A percentile compares a stretch with the other conserved stretches of the same genome.
Evolutionary conservation across 768 basidiomycete species (phyloP).

Genomic region (Mycena rebaudengoi): DNA sequence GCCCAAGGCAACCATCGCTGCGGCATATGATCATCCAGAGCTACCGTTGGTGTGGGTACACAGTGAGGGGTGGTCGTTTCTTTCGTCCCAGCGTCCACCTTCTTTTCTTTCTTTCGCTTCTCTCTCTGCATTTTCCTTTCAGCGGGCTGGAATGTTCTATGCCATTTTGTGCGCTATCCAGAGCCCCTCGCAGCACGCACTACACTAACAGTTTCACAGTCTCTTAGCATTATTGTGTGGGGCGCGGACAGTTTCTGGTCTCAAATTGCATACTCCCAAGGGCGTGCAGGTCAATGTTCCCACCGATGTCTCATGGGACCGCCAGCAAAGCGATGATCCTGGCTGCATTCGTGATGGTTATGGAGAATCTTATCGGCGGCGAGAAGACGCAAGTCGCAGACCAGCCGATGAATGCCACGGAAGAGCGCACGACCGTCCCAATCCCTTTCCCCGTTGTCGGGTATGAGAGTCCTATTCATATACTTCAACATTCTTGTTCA

Average conservation of each 20-base stretch:
- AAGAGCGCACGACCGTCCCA: neutral
- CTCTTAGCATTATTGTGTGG: slow-evolving; percentile 16
- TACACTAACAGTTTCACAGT: neutral
- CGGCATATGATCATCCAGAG: neutral
- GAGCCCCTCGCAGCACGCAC: neutral
- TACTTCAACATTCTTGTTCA: neutral
- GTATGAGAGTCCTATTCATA: neutral
- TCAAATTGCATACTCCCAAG: slow-evolving; percentile 3
- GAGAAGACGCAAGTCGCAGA: neutral
- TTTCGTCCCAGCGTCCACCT: slow-evolving; percentile 1
- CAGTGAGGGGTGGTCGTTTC: neutral
- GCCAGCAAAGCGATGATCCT: neutral
- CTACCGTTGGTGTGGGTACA: slow-evolving; percentile 12
- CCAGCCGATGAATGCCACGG: neutral
- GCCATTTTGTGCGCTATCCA: slow-evolving; percentile 2
- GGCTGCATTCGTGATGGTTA: neutral
- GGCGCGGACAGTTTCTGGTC: neutral
- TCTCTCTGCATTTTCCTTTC: neutral
- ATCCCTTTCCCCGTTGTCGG: neutral
- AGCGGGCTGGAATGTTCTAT: slow-evolving; percentile 23
- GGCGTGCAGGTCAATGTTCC: neutral
- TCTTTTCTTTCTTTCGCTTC: neutral
- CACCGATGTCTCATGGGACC: neutral
- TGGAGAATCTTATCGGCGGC: neutral
- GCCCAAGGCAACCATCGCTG: no score